Evolutionary conservation across 192 early-diverging fungal species (phyloP).

Genomic region (Entomortierella chlamydospora): DNA sequence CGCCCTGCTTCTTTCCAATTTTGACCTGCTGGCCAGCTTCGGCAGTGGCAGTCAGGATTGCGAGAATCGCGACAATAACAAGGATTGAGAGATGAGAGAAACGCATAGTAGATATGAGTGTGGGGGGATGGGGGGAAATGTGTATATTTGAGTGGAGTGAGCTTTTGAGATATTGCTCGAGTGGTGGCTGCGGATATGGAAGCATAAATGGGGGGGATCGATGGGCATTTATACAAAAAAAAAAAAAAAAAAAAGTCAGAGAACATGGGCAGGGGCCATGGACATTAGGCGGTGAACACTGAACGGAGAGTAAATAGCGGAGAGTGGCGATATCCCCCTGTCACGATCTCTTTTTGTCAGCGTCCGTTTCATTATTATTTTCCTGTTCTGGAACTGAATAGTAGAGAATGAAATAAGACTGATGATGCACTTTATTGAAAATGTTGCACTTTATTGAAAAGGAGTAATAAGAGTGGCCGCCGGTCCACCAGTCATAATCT

Average conservation of each 20-base stretch:
- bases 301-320: too few species aligned
- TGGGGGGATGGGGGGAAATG: not conserved
- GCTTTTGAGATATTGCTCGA: too few species aligned
- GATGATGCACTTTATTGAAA: too few species aligned
- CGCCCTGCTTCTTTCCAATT: conserved; percentile 8
- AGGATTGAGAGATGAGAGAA: conserved; percentile 18
- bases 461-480: too few species aligned
- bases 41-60: conserved; percentile 11
- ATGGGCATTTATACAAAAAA: not conserved
- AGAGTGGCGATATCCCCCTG: too few species aligned
- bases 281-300: too few species aligned
- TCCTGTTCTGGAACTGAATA: too few species aligned
- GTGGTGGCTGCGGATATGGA: not conserved
- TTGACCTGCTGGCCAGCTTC: conserved; percentile 11
- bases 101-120: conserved; percentile 1
- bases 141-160: not conserved
- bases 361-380: too few species aligned
- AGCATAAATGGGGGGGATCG: not conserved
- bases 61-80: conserved; percentile 8
- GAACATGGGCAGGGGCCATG: not conserved
- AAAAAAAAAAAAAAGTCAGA: not conserved
- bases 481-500: too few species aligned
- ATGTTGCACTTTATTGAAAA: too few species aligned
- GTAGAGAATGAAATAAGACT: too few species aligned
- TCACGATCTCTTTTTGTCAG: too few species aligned